Conservation (phyloP, 768 basidiomycete genomes). For the Pleurotus tuber-regium region DNA sequence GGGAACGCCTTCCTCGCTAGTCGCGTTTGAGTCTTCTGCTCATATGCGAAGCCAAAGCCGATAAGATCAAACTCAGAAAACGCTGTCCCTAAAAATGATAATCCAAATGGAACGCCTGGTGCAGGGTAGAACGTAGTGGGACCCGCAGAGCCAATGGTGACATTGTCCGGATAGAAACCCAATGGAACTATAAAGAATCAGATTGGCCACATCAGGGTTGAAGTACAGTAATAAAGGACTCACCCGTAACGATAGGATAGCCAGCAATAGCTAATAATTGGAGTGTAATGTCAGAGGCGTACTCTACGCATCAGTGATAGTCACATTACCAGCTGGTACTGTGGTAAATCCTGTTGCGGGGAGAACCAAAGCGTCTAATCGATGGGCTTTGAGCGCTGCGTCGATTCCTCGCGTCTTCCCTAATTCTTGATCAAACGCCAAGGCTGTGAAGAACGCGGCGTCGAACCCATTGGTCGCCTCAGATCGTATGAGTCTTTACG, state of each 20-base stretch:
- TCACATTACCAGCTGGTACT: slow-evolving; percentile 32
- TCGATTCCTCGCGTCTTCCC: slow-evolving; percentile 55
- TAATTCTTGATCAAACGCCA: slow-evolving; percentile 43
- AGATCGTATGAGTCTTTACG: slow-evolving; percentile 32
- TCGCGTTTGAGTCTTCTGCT: slow-evolving; percentile 58
- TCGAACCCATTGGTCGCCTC: slow-evolving; percentile 41
- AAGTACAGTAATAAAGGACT: slow-evolving; percentile 35
- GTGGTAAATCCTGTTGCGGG: slow-evolving; percentile 41
- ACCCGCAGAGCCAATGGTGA: slow-evolving; percentile 36
- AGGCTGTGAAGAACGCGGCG: slow-evolving; percentile 40
- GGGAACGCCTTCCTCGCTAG: slow-evolving; percentile 45
- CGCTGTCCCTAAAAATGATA: slow-evolving; percentile 61
- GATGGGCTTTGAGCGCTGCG: slow-evolving; percentile 41
- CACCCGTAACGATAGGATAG: slow-evolving; percentile 45
- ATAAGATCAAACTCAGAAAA: slow-evolving; percentile 60
- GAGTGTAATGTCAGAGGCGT: slow-evolving; percentile 13
- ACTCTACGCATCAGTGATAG: too few species aligned
- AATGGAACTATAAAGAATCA: slow-evolving; percentile 55
- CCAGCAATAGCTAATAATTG: slow-evolving; percentile 50
- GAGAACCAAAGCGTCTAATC: slow-evolving; percentile 51
- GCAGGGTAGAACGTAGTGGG: slow-evolving; percentile 43
- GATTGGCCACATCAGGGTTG: background rate
- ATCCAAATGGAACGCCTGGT: slow-evolving; percentile 59
- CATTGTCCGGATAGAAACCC: slow-evolving; percentile 52
- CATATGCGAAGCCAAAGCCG: slow-evolving; percentile 60